Evolutionary conservation across 768 basidiomycete genomes (phyloP).

Genomic region (Tylopilus felleus): DNA sequence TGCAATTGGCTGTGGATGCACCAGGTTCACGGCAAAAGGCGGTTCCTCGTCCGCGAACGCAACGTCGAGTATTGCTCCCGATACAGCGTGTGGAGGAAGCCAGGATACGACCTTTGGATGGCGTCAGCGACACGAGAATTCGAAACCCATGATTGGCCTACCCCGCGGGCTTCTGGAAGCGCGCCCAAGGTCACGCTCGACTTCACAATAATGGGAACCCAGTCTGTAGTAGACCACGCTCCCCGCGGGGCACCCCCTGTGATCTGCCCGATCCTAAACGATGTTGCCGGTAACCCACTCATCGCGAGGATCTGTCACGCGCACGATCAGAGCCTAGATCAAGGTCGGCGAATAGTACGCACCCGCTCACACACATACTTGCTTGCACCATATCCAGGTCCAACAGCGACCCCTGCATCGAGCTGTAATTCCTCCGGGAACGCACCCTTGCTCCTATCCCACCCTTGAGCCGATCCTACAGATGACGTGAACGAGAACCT

Average conservation of each 20-base stretch:
- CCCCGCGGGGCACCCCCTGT: slow-evolving; percentile 33
- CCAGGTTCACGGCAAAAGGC: slow-evolving; percentile 28
- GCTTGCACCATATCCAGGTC: slow-evolving; percentile 36
- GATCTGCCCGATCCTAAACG: slow-evolving; percentile 38
- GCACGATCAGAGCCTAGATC: not conserved
- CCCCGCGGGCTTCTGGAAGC: slow-evolving; percentile 25
- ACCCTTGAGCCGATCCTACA: slow-evolving; percentile 26
- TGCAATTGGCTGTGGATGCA: slow-evolving; percentile 33
- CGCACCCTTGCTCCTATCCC: slow-evolving; percentile 9
- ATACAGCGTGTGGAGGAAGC: slow-evolving; percentile 30
- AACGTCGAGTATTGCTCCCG: slow-evolving; percentile 26
- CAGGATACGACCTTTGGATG: slow-evolving; percentile 25
- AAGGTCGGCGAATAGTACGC: not conserved
- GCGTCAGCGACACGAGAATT: not conserved
- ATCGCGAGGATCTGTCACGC: slow-evolving; percentile 26
- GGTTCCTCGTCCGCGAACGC: slow-evolving; percentile 21
- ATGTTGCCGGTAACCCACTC: slow-evolving; percentile 32
- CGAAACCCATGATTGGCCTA: not conserved
- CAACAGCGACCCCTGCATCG: slow-evolving; percentile 28
- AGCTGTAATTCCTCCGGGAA: too few relatives aligned
- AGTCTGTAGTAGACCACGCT: slow-evolving; percentile 36
- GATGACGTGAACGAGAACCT: slow-evolving; percentile 40
- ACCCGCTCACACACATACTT: slow-evolving; percentile 29
- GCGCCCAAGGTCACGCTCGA: slow-evolving; percentile 31
- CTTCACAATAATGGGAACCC: slow-evolving; percentile 37